phyloP scores from a whole-genome alignment of 495 filamentous ascomycete species.

The Aspergillus cavernicola region DNA sequence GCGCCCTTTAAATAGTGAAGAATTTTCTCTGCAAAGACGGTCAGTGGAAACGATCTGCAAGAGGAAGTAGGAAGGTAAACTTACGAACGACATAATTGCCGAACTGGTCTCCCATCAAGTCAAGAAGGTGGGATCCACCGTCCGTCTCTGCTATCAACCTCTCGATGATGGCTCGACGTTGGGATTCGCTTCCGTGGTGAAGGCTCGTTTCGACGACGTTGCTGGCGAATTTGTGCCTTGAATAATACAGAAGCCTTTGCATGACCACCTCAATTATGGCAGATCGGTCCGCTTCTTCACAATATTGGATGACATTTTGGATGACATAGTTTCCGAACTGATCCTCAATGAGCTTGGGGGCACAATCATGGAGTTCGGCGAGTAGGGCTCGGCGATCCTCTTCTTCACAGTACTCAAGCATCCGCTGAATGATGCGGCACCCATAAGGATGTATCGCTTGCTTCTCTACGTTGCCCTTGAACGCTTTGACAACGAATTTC shows the following conservation, averaged over 20 bases:
- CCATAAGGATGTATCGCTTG: conserved; percentile 82
- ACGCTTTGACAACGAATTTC: conserved; percentile 83
- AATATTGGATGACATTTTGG: conserved; percentile 87
- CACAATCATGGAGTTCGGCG: conserved; percentile 72
- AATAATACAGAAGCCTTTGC: conserved; percentile 65
- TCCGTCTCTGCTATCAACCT: conserved; percentile 57
- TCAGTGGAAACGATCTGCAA: conserved; percentile 12
- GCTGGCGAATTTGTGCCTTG: conserved; percentile 94
- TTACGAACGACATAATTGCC: conserved; percentile 97
- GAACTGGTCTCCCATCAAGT: conserved; percentile 85
- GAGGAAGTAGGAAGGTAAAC: conserved; percentile 32
- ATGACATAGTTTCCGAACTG: conserved; percentile 97
- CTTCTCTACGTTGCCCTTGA: conserved; percentile 72
- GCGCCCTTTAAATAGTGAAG: conserved; percentile 62
- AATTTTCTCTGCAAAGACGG: conserved; percentile 62
- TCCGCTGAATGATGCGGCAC: conserved; percentile 90
- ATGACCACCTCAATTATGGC: conserved; percentile 72
- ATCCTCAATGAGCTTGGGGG: conserved; percentile 70
- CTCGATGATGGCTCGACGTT: conserved; percentile 67
- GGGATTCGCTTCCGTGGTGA: conserved; percentile 61
- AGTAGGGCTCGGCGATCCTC: conserved; percentile 67
- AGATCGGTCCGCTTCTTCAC: conserved; percentile 68
- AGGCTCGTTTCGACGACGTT: conserved; percentile 98
- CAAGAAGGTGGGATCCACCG: conserved; percentile 62
- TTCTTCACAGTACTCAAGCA: conserved; percentile 81